Evolutionary conservation across 805 yeast species (phyloP), one percentile per base, ranked within the genome.

Genomic region (Blastobotrys terrestris): DNA sequence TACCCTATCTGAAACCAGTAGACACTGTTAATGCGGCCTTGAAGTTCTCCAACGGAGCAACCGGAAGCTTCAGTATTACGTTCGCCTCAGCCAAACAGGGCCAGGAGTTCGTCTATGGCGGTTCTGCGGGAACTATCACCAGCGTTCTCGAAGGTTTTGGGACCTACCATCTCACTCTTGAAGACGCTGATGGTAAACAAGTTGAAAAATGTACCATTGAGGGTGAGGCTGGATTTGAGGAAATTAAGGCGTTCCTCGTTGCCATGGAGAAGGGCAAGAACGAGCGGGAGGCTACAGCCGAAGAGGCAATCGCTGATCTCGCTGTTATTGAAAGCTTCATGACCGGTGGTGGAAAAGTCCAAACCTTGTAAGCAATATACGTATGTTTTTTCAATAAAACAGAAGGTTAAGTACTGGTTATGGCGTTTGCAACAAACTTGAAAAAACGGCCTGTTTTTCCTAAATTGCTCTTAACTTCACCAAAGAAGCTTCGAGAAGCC

Each of bases 11-110:
- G 41, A 50, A 50, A n/a, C 58, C 58, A 20, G 59, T 55, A 2
- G 60, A 57, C 46, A 55, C 59, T 15, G 53, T 57, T 20, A 50
- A 57, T 31, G 55, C 53, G 1, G 48, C 51, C 31, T 39, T 39
- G n/a, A 18, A 48, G 39, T 42, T 55, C 19, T 39, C 45, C 18
- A 51, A 50, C 46, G 58, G 58, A n/a, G 44, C 56, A n/a, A 35
- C 49, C 18, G 60, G 60, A 2, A 51, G 58, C 22, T 47, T 59
- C 19, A 43, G 57, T 49, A 50, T 59, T 43, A 56, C 61, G 8
- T 59, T 58, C 46, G 59, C 62, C 15, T 48, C 52, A 19, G 19
- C 54, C 35, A 26, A 26, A 26, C 35, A 26, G 11, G 35, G 35
- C 11, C 35, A 26, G 11, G 35, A 26, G 11, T 26, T 6, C 11